These are phyloP conservation scores for Camptophora hylomeconis DNA, from an alignment of 2,329 filamentous ascomycete genomes.

Conservation along the genomic window DNA sequence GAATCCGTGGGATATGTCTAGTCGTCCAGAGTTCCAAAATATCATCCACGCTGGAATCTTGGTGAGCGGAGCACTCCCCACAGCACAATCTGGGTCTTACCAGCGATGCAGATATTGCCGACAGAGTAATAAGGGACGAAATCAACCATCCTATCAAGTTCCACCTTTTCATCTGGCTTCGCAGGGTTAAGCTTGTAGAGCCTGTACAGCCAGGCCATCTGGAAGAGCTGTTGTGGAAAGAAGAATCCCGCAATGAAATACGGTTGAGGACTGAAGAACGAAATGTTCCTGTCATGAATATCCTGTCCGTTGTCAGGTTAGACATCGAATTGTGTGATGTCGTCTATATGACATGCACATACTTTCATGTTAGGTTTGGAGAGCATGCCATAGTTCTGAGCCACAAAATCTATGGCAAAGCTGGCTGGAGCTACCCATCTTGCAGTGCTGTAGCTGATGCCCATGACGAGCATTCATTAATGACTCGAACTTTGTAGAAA, in stretches of 20 bases:
- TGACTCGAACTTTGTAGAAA: too few relatives aligned
- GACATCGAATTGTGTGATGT: too few relatives aligned
- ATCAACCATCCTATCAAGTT: slow-evolving; percentile 37
- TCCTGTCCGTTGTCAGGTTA: too few relatives aligned
- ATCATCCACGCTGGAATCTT: slow-evolving; percentile 39
- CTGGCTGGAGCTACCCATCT: slow-evolving; percentile 32
- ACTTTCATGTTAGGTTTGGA: slow-evolving; percentile 46
- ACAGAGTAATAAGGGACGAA: slow-evolving; percentile 43
- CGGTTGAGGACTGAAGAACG: slow-evolving; percentile 46
- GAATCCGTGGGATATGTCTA: slow-evolving; percentile 42
- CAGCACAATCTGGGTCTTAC: slow-evolving; percentile 22
- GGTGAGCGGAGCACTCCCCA: neutral
- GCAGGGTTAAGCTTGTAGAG: slow-evolving; percentile 35
- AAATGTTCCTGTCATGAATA: slow-evolving; percentile 44
- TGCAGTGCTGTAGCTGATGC: slow-evolving; percentile 8
- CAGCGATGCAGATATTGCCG: slow-evolving; percentile 47
- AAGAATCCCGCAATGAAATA: slow-evolving; percentile 49
- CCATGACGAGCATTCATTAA: slow-evolving; percentile 4
- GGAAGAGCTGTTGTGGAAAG: slow-evolving; percentile 47
- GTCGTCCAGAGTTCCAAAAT: slow-evolving; percentile 43
- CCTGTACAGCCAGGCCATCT: slow-evolving; percentile 44
- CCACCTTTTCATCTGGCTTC: slow-evolving; percentile 25
- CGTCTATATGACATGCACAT: too few relatives aligned
- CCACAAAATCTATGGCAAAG: slow-evolving; percentile 44
- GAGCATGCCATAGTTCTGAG: slow-evolving; percentile 47